These are phyloP conservation scores for Yamadazyma conglobata DNA, from an alignment of 1,139 yeast species.

Conservation along the genomic window DNA sequence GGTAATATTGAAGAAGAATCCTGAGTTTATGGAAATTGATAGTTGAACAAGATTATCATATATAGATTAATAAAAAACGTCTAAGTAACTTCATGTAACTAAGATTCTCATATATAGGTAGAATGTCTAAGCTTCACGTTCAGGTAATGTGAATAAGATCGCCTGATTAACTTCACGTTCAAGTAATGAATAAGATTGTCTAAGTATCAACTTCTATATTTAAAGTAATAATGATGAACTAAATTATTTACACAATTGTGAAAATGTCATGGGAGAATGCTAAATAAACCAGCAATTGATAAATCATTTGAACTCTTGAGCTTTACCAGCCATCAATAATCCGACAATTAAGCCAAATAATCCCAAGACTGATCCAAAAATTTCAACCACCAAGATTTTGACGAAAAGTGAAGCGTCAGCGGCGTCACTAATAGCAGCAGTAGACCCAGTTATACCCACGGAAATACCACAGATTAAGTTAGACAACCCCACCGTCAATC, in stretches of 20 bases:
- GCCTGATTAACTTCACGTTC: no score
- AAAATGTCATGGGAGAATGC: background rate
- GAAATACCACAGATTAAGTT: slow-evolving; percentile 96
- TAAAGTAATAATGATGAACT: no score
- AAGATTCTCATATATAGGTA: no score
- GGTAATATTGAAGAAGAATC: slow-evolving; percentile 87
- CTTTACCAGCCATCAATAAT: slow-evolving; percentile 93
- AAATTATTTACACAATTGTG: background rate
- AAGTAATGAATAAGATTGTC: no score
- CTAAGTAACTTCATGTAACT: no score
- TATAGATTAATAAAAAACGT: no score
- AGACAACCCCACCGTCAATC: slow-evolving; percentile 89
- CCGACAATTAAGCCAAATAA: slow-evolving; percentile 94
- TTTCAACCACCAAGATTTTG: slow-evolving; percentile 93
- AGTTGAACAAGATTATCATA: slow-evolving; percentile 11
- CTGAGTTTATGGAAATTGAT: slow-evolving; percentile 76
- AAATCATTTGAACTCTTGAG: slow-evolving; percentile 61
- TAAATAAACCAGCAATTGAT: no score
- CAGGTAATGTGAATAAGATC: no score
- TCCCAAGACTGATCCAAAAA: slow-evolving; percentile 95
- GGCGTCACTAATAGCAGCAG: slow-evolving; percentile 97
- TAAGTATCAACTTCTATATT: no score
- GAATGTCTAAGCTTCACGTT: no score
- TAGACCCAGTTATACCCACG: slow-evolving; percentile 96
- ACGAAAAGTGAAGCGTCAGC: slow-evolving; percentile 95